phyloP scores from a whole-genome alignment of 306 rosid species.

The Corylus heterophylla region DNA sequence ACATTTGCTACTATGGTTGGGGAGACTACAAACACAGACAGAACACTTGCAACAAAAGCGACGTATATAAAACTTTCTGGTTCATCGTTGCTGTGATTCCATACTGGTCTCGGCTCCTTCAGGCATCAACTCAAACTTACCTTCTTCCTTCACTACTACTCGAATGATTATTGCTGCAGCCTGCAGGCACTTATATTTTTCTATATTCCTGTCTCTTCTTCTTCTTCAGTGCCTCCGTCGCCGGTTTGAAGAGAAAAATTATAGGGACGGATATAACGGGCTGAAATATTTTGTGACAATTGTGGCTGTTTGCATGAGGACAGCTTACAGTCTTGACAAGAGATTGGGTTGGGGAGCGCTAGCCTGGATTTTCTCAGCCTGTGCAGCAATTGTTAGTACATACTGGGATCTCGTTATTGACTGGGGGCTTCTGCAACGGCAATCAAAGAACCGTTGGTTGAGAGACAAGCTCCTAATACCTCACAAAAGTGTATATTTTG shows the following conservation, averaged over 20 bases:
- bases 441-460: slow-evolving; percentile 62
- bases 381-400: slow-evolving; percentile 50
- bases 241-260: slow-evolving; percentile 59
- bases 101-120: slow-evolving; percentile 64
- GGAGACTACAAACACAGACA: slow-evolving; percentile 55
- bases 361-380: slow-evolving; percentile 46
- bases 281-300: slow-evolving; percentile 60
- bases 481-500: slow-evolving; percentile 49
- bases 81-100: slow-evolving; percentile 57
- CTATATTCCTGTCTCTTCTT: background rate
- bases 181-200: background rate
- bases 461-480: slow-evolving; percentile 67
- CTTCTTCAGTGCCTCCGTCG: slow-evolving; percentile 57
- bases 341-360: slow-evolving; percentile 40
- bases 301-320: slow-evolving; percentile 58
- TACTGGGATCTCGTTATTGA: slow-evolving; percentile 74
- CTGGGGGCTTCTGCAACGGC: slow-evolving; percentile 70
- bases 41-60: slow-evolving; percentile 30
- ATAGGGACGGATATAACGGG: slow-evolving; percentile 61
- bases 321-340: slow-evolving; percentile 35
- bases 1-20: slow-evolving; percentile 71
- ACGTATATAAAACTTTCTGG: slow-evolving; percentile 43
- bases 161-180: background rate
- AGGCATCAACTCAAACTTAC: slow-evolving; percentile 32
- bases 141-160: background rate